phyloP scores from a whole-genome alignment of 1,284 basidiomycete genomes.

The Filobasidium uniguttulatum region DNA sequence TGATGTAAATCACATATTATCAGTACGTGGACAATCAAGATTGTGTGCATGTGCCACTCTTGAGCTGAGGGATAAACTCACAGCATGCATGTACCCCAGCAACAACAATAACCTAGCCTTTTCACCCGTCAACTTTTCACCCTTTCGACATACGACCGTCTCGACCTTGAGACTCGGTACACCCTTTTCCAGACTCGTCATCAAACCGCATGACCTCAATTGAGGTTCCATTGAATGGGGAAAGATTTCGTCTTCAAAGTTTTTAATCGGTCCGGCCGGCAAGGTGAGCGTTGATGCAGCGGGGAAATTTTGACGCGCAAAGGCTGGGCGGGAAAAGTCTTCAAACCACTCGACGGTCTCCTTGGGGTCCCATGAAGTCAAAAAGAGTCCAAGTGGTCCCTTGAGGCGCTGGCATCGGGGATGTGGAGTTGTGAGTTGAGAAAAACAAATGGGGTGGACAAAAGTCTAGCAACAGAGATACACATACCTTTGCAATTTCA shows the following conservation, averaged over 20 bases:
- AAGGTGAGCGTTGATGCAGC: conserved; percentile 64
- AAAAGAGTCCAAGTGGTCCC: conserved; percentile 84
- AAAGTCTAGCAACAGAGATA: too few relatives aligned
- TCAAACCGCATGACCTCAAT: conserved; percentile 75
- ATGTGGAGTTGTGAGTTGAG: conserved; percentile 4
- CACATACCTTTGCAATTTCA: conserved; percentile 60
- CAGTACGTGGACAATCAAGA: background rate
- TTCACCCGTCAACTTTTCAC: conserved; percentile 63
- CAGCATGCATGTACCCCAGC: conserved; percentile 69
- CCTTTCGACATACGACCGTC: conserved; percentile 76
- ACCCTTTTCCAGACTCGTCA: conserved; percentile 67
- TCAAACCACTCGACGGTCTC: conserved; percentile 93
- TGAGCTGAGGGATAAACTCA: conserved; percentile 18
- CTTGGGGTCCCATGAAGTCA: conserved; percentile 73
- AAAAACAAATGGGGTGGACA: background rate
- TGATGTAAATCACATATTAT: conserved; percentile 8
- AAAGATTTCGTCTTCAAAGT: conserved; percentile 48
- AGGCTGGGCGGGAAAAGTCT: conserved; percentile 78
- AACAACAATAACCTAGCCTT: conserved; percentile 81
- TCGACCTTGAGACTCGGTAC: conserved; percentile 69
- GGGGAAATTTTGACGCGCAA: conserved; percentile 72
- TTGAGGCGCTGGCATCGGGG: conserved; percentile 56
- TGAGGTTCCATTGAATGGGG: conserved; percentile 96
- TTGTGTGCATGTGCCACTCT: background rate
- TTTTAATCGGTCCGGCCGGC: conserved; percentile 43